phyloP scores from a whole-genome alignment of 2,329 filamentous ascomycete species.

The Ophiocordyceps sinensis region DNA sequence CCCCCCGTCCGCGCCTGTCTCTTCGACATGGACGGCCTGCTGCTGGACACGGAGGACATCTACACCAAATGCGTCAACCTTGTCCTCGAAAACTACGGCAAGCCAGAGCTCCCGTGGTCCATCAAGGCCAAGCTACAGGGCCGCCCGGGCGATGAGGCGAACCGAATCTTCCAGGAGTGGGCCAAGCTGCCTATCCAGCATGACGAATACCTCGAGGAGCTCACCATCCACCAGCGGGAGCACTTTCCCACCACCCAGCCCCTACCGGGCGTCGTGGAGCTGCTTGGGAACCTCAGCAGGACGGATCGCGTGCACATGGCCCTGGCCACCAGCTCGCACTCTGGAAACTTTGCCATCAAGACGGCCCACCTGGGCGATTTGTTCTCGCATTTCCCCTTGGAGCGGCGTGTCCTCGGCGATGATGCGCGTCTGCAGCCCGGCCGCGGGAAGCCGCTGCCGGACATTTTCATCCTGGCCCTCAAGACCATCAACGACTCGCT shows the following conservation, averaged over 20 bases:
- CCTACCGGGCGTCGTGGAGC: conserved; percentile 59
- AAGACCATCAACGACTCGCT: conserved; percentile 69
- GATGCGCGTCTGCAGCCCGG: conserved; percentile 63
- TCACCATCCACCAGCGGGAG: conserved; percentile 48
- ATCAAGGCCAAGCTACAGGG: conserved; percentile 77
- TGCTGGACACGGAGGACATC: conserved; percentile 83
- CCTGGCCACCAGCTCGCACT: conserved; percentile 68
- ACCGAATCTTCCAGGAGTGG: conserved; percentile 55
- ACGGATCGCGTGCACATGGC: conserved; percentile 57
- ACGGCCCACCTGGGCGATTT: conserved; percentile 45
- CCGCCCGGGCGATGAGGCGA: conserved; percentile 38
- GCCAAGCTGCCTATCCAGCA: conserved; percentile 65
- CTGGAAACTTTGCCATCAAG: conserved; percentile 63
- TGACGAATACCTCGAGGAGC: conserved; percentile 49
- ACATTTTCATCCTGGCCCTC: conserved; percentile 84
- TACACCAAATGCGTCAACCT: conserved; percentile 78
- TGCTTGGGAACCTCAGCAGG: conserved; percentile 47
- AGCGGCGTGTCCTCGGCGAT: conserved; percentile 73
- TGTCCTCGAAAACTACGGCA: conserved; percentile 61
- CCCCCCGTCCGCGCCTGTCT: conserved; percentile 78
- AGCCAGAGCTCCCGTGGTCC: conserved; percentile 71
- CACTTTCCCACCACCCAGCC: conserved; percentile 64
- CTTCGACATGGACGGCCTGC: conserved; percentile 96
- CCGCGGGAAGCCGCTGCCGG: conserved; percentile 84
- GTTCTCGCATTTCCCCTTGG: conserved; percentile 49